These are phyloP conservation scores for Farysia itapuensis DNA, from an alignment of 1,284 basidiomycete species.

Conservation along the genomic window DNA sequence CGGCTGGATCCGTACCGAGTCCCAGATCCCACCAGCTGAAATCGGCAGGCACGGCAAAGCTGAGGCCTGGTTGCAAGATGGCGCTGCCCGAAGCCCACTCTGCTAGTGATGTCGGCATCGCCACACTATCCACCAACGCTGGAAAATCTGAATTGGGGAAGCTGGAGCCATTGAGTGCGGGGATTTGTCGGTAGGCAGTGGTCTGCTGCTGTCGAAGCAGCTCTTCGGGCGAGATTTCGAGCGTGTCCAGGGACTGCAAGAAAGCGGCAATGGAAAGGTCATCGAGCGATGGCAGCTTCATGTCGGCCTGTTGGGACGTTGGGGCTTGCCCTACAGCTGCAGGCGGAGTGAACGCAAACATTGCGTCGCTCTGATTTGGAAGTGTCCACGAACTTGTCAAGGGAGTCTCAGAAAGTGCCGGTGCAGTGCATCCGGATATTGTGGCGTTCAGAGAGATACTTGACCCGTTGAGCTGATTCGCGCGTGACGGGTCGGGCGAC, in stretches of 20 bases:
- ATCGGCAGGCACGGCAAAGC: conserved; percentile 56
- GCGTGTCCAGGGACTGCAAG: conserved; percentile 54
- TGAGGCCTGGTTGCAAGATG: conserved; percentile 42
- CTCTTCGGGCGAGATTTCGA: conserved; percentile 53
- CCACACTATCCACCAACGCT: too few species aligned
- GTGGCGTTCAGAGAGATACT: not conserved
- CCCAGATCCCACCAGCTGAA: conserved; percentile 57
- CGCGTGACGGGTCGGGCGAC: not conserved
- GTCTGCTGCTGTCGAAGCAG: conserved; percentile 15
- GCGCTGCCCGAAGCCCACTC: conserved; percentile 36
- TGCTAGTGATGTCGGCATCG: conserved; percentile 8
- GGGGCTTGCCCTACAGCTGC: not conserved
- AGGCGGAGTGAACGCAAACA: not conserved
- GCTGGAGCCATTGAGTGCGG: not conserved
- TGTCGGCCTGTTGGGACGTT: not conserved
- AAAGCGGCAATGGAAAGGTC: conserved; percentile 55
- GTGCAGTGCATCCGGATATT: too few species aligned
- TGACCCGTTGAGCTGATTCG: not conserved
- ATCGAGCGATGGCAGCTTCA: conserved; percentile 33
- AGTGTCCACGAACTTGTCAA: not conserved
- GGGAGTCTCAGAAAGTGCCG: not conserved
- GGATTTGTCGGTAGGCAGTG: not conserved
- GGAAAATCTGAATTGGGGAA: not conserved
- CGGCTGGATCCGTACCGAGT: conserved; percentile 12
- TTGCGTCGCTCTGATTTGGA: too few species aligned